Evolutionary conservation across 805 yeast species (phyloP), one percentile per base, ranked within the genome.

Genomic region (Candida sakaeoensis): DNA sequence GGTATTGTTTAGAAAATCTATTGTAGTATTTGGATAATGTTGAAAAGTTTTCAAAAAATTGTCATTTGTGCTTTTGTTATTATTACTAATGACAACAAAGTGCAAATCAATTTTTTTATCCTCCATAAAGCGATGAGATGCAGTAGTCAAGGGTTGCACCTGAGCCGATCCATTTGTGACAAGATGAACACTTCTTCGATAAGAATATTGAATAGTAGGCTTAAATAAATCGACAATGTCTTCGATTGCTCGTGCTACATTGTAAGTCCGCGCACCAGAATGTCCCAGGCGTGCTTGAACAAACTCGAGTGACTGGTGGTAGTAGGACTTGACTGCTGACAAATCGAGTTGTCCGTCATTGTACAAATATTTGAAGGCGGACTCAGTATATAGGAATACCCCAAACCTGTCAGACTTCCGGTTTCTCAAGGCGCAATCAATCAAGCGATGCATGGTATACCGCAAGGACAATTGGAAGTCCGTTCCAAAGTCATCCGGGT

Each of bases 331-430:
- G 4, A 46, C 12, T 3, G 14, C 28, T 9, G 18, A 19, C 17
- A 43, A 40, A 2, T 37, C 26, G 9, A 46, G 33, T 24, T 36
- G 45, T 14, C 26, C 28, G 29, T 46, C 39, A 10, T 38, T 19
- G 30, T 39, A 30, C 12, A 46, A 12, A 5, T 32, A 12, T 23
- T 36, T 42, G 9, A 41, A 28, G 3, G 37, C 3, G 15, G 25
- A 21, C 17, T 37, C 61, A 1, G 59, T 44, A 3, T 35, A 38
- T 14, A 42, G 10, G 10, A 64, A 49, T n/a, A 69, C 48, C 0
- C 67, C 55, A 3, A 68, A 57, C 22, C 56, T 52, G 44, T 72
- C 77, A 1, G 74, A 68, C 45, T 65, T 65, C 19, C 71, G 40
- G 7, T 55, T 69, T 27, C 48, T 49, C 5, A 60, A 9, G 8